Evolutionary conservation across 176 grass and related monocot species (phyloP), one percentile per base, ranked within the genome.

Genomic region (Carex parvula): DNA sequence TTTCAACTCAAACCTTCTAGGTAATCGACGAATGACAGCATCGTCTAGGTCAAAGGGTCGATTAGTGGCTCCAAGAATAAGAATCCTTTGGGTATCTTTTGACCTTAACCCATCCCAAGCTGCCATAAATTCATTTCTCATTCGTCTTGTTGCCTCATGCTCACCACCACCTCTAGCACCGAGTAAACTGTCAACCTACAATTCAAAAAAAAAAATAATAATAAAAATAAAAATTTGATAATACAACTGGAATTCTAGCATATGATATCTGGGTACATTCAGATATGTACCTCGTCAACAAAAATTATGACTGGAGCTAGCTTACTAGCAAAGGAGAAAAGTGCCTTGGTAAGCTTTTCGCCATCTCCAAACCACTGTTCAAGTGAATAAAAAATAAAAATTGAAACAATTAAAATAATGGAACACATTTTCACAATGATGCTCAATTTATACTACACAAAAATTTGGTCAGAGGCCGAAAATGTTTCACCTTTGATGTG

Each of bases 351-450:
- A 60, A 98, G 91, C 83, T 98, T 98, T 86, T 95, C 96, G 78
- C 93, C 93, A 85, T 98, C 96, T 79, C 96, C 96, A 89, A 98
- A 98, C 96, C 96, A 98, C 96, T 98, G 91, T 89, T 65, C 44
- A 65, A 85, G n/a, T 42, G 57, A 86, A 56, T 85, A 69, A 86
- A 66, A 66, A 86, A 24, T 85, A 55, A 71, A 65, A 81, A 16
- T 83, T 84, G 21, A 80, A 32, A 52, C 79, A 73, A 1, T 65
- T 88, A 64, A 86, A 79, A 50, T 30, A 70, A 79, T 56, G 22
- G 13, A 29, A 55, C 46, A 54, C 4, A 17, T 29, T 22, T 53
- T 30, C 72, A 6, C 5, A 42, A 67, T 61, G n/a, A 32, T 1
- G 32, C 14, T 63, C 14, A 41, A 60, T 78, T 62, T 16, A 62